A percentile compares a stretch with the other conserved stretches of the same genome.
phyloP scores from a whole-genome alignment of 208 protist genomes.

The Leishmania mexicana region DNA sequence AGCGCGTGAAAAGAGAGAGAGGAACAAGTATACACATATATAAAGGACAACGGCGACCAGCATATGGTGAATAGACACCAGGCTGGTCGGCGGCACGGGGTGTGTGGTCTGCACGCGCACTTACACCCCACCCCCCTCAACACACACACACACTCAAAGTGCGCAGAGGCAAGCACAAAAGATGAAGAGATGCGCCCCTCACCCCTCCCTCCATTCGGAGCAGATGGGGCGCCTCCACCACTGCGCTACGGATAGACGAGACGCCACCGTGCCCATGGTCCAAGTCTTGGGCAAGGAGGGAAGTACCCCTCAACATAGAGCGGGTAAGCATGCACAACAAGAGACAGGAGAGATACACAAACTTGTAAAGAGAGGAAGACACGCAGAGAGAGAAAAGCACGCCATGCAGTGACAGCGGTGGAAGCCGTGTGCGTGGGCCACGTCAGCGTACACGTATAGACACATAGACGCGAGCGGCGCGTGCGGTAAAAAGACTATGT shows the following conservation, averaged over 20 bases:
- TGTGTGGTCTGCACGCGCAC: not conserved
- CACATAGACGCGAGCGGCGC: not conserved
- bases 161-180: not conserved
- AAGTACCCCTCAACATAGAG: not conserved
- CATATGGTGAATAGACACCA: not conserved
- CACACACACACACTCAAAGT: not conserved
- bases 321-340: not conserved
- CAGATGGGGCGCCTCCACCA: not conserved
- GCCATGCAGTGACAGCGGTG: not conserved
- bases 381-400: not conserved
- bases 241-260: not conserved
- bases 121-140: not conserved
- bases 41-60: not conserved
- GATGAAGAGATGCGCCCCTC: not conserved
- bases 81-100: not conserved
- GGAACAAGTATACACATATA: not conserved
- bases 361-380: not conserved
- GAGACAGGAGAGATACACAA: not conserved
- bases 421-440: not conserved
- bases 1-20: not conserved
- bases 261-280: not conserved
- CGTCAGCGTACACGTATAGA: not conserved
- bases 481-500: not conserved
- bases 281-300: not conserved
- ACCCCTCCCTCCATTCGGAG: not conserved